phyloP scores from a whole-genome alignment of 2,329 filamentous ascomycete genomes.

The Talaromyces islandicus region DNA sequence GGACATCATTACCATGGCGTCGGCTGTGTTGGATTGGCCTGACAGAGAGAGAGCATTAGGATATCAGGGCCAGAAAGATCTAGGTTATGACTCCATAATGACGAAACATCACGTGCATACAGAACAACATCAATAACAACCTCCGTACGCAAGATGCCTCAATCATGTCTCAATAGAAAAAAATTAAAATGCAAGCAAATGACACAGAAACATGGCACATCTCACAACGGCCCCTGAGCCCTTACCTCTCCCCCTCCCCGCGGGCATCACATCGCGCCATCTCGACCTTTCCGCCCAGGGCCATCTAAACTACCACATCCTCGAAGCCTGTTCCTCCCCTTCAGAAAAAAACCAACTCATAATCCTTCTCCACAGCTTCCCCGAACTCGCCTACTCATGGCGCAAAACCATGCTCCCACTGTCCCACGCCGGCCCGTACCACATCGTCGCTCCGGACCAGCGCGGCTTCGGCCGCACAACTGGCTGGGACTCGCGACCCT shows the following conservation, averaged over 20 bases:
- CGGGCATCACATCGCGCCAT: conserved; percentile 50
- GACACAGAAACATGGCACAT: background rate
- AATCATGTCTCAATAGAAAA: background rate
- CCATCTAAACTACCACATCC: conserved; percentile 54
- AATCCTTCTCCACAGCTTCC: conserved; percentile 61
- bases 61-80: background rate
- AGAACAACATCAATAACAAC: background rate
- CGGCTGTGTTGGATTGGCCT: background rate
- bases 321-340: conserved; percentile 47
- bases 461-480: conserved; percentile 63
- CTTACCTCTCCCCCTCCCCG: conserved; percentile 49
- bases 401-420: conserved; percentile 56
- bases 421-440: conserved; percentile 52
- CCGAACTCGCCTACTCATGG: conserved; percentile 66
- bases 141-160: background rate
- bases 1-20: too few relatives aligned
- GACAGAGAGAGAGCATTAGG: background rate
- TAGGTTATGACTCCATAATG: conserved; percentile 6
- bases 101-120: conserved; percentile 10
- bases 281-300: conserved; percentile 48
- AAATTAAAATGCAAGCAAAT: background rate
- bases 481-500: conserved; percentile 51
- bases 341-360: conserved; percentile 35
- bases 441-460: conserved; percentile 62
- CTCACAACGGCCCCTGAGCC: conserved; percentile 19